phyloP scores from a whole-genome alignment of 2,329 filamentous ascomycete genomes.

The Aspergillus jensenii region DNA sequence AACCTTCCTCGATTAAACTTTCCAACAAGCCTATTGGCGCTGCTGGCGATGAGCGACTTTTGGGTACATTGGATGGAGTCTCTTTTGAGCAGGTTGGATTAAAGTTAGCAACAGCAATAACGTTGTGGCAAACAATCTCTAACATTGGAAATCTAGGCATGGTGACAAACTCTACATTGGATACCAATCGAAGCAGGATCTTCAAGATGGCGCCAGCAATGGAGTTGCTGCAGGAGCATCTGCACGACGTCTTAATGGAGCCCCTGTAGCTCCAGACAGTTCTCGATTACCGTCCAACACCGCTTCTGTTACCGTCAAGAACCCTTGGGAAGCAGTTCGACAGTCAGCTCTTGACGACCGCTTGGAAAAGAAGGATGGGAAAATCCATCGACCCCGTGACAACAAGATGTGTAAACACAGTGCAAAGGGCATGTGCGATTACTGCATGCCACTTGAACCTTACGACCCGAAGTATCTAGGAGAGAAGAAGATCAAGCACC shows the following conservation, averaged over 20 bases:
- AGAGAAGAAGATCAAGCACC: conserved; percentile 98
- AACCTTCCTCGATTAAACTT: conserved; percentile 57
- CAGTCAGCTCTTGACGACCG: conserved; percentile 86
- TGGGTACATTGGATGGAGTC: conserved; percentile 54
- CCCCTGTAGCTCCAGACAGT: conserved; percentile 41
- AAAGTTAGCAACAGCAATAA: conserved; percentile 40
- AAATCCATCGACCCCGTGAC: conserved; percentile 75
- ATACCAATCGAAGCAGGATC: conserved; percentile 63
- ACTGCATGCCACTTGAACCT: conserved; percentile 95
- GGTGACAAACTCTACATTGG: conserved; percentile 88
- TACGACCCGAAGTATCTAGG: conserved; percentile 85
- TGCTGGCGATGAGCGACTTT: conserved; percentile 54
- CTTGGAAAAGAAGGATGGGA: conserved; percentile 85
- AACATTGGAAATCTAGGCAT: conserved; percentile 58
- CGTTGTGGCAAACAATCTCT: conserved; percentile 11
- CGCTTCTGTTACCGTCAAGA: conserved; percentile 67
- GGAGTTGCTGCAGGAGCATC: conserved; percentile 22
- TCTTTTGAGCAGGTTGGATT: conserved; percentile 59
- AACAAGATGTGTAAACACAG: conserved; percentile 91
- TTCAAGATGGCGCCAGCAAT: conserved; percentile 49
- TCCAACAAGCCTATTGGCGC: conserved; percentile 61
- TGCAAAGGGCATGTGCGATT: conserved; percentile 97
- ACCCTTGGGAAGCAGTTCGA: conserved; percentile 88
- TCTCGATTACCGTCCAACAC: conserved; percentile 54
- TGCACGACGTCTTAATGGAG: conserved; percentile 39